phyloP scores from a whole-genome alignment of 371 early-diverging fungal genomes.

The Lichtheimia ramosa region DNA sequence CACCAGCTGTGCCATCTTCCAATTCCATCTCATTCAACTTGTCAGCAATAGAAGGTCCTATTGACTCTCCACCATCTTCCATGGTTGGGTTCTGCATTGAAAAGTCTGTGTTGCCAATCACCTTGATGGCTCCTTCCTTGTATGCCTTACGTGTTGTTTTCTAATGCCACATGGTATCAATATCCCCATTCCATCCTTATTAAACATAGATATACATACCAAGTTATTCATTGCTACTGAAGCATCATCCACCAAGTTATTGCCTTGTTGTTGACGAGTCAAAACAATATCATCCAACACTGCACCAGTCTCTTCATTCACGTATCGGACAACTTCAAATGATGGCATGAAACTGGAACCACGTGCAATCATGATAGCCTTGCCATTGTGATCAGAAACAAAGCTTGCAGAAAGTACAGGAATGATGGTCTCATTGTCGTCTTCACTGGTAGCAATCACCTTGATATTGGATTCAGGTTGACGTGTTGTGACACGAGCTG shows the following conservation, averaged over 20 bases:
- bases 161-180: conserved; percentile 8
- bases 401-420: conserved; percentile 71
- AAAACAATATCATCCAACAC: conserved; percentile 12
- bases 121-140: conserved; percentile 46
- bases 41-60: conserved; percentile 6
- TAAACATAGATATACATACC: conserved; percentile 5
- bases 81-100: conserved; percentile 28
- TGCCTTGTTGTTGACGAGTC: conserved; percentile 52
- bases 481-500: conserved; percentile 62
- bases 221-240: conserved; percentile 54
- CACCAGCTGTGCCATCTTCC: conserved; percentile 17
- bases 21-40: conserved; percentile 25
- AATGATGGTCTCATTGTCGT: conserved; percentile 30
- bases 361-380: conserved; percentile 65
- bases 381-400: conserved; percentile 41
- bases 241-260: conserved; percentile 54
- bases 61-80: conserved; percentile 10
- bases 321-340: conserved; percentile 65
- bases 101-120: conserved; percentile 45
- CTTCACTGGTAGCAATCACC: conserved; percentile 45
- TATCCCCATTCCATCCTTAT: background rate
- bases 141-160: conserved; percentile 50
- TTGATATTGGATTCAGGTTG: conserved; percentile 60
- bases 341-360: conserved; percentile 71
- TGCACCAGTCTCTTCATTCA: conserved; percentile 13